Evolutionary conservation across 225 moss, liverwort and hornwort genomes (phyloP), one percentile per base, ranked within the genome.

Genomic region (Physcomitrium patens): DNA sequence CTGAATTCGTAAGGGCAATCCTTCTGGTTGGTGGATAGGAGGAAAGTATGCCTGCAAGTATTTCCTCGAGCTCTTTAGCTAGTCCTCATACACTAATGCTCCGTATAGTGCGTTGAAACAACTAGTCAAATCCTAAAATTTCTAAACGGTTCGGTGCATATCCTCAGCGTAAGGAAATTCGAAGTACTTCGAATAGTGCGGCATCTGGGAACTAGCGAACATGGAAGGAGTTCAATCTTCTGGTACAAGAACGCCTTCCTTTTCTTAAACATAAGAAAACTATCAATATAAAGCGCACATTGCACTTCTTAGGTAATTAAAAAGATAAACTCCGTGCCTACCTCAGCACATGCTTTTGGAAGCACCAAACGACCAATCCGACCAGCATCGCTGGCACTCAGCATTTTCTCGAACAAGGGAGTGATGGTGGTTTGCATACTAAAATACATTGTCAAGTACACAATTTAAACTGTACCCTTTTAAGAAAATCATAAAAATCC

Each of bases 301-400:
- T 45, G 53, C 27, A 70, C 15, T 50, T 24, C 31, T 18, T 11
- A 67, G 22, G 46, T 15, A 16, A 27, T 19, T 75, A 16, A 15
- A 13, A 3, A 50, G 31, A 67, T 46, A 68, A 19, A 41, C 19
- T 65, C 43, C 54, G 44, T 44, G 69, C 78, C 24, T 86, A 92
- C 99, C 99, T 99, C 99, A 60, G 99, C 99, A 74, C 99, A 99
- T 53, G 99, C 99, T 81, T 99, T 95, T 56, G 99, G 99, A 76
- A 99, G 99, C 69, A 99, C 99, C 79, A 99, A 95, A 57, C 99
- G 89, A 41, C 99, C 99, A 55, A 99, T 99, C 53, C 99, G 89
- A 37, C 99, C 99, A 63, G 99, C 95, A 84, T 99, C 99, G 76
- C 99, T 99, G 70, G 99, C 99, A 83, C 99, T 99, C 19, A 99